Conservation (phyloP, 495 filamentous ascomycete species). For the Halenospora varia region DNA sequence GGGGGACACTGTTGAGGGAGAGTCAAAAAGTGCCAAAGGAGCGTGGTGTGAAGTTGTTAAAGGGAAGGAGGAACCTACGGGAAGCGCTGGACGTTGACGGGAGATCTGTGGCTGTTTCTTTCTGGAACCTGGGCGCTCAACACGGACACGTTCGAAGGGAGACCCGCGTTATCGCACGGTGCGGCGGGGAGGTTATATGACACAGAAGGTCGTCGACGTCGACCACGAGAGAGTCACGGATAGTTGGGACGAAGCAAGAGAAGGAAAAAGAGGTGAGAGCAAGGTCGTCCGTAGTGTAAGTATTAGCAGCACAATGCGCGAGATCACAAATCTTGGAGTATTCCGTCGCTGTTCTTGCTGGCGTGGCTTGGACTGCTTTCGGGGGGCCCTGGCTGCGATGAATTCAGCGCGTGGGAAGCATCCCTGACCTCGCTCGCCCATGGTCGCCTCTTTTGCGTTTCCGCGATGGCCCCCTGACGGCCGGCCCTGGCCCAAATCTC, state of each 20-base stretch:
- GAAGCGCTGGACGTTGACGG: conserved; percentile 22
- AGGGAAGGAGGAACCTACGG: conserved; percentile 1
- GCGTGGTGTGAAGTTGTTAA: conserved; percentile 13
- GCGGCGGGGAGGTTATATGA: conserved; percentile 12
- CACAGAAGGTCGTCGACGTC: conserved; percentile 15
- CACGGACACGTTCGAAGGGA: conserved; percentile 15
- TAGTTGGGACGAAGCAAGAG: neutral
- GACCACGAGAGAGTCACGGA: neutral
- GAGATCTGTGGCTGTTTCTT: conserved; percentile 20
- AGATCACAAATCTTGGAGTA: neutral
- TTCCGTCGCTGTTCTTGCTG: neutral
- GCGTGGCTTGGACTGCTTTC: neutral
- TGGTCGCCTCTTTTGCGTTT: neutral
- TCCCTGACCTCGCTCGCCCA: neutral
- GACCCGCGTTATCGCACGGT: conserved; percentile 18
- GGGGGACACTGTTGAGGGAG: conserved; percentile 14
- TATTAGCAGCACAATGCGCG: neutral
- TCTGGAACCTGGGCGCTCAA: conserved; percentile 17
- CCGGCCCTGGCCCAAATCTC: conserved; percentile 2
- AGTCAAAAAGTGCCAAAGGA: conserved; percentile 15
- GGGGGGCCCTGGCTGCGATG: neutral
- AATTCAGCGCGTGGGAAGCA: neutral
- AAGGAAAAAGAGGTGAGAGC: conserved; percentile 1
- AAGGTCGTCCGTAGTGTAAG: neutral
- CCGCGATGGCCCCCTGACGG: conserved; percentile 1